phyloP scores from a whole-genome alignment of 768 basidiomycete species.

The Mycena polygramma region DNA sequence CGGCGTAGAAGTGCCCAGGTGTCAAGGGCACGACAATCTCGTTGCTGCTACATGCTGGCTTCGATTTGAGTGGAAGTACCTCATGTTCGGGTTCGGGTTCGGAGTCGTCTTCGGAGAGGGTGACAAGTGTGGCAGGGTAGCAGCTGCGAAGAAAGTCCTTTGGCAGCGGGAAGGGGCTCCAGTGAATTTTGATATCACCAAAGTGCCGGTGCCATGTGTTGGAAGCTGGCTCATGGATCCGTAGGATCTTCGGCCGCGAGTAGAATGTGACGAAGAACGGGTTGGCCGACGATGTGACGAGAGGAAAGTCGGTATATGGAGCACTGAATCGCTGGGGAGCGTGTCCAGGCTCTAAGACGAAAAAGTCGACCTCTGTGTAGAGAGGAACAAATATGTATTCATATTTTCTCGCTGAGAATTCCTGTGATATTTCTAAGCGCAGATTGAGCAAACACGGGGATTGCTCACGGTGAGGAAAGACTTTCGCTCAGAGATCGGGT shows the following conservation, averaged over 20 bases:
- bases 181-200: neutral
- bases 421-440: neutral
- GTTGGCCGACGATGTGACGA: neutral
- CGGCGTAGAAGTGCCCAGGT: neutral
- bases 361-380: neutral
- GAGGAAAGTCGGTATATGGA: neutral
- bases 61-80: neutral
- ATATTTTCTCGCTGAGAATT: constrained; percentile 19
- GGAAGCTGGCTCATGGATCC: neutral
- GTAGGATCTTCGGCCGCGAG: neutral
- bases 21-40: no score
- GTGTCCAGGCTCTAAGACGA: neutral
- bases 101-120: neutral
- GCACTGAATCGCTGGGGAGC: neutral
- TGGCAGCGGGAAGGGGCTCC: neutral
- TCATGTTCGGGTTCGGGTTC: neutral
- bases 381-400: constrained; percentile 6
- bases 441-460: neutral
- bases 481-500: constrained; percentile 14
- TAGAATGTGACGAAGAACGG: constrained; percentile 3
- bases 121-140: neutral
- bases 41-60: no score
- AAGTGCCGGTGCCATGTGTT: neutral
- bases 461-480: constrained; percentile 10
- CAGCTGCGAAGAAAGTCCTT: neutral